Conservation (phyloP, 129 eudicot species). For the Artemisia annua region DNA sequence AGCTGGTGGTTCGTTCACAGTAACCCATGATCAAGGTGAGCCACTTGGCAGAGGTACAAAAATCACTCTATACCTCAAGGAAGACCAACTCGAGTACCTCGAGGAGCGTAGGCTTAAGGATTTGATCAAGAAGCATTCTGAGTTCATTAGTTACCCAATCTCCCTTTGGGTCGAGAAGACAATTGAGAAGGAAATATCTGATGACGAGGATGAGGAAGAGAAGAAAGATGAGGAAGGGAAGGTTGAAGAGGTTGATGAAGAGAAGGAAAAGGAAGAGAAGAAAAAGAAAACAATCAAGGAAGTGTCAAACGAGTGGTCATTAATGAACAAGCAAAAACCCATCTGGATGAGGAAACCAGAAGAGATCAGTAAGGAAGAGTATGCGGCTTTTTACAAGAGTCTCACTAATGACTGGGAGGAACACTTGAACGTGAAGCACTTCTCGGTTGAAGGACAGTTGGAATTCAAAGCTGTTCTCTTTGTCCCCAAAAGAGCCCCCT, state of each 20-base stretch:
- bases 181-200: slow-evolving; percentile 64
- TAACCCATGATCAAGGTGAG: slow-evolving; percentile 67
- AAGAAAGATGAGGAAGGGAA: slow-evolving; percentile 53
- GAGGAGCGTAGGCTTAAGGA: slow-evolving; percentile 77
- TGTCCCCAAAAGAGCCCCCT: slow-evolving; percentile 76
- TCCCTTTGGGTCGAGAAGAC: slow-evolving; percentile 73
- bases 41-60: slow-evolving; percentile 70
- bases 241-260: slow-evolving; percentile 71
- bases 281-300: slow-evolving; percentile 79
- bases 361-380: slow-evolving; percentile 73
- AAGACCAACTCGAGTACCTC: slow-evolving; percentile 74
- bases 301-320: slow-evolving; percentile 65
- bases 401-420: slow-evolving; percentile 82
- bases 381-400: slow-evolving; percentile 78
- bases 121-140: slow-evolving; percentile 70
- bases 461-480: slow-evolving; percentile 76
- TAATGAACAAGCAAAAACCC: slow-evolving; percentile 77
- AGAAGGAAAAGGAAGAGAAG: slow-evolving; percentile 65
- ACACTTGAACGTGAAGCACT: slow-evolving; percentile 71
- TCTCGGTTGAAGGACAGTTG: slow-evolving; percentile 74
- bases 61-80: slow-evolving; percentile 56
- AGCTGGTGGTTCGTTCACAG: slow-evolving; percentile 82
- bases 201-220: slow-evolving; percentile 71
- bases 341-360: slow-evolving; percentile 88
- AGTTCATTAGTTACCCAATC: slow-evolving; percentile 76